phyloP scores from a whole-genome alignment of 495 filamentous ascomycete genomes.

The Sabuloglossum arenarium region DNA sequence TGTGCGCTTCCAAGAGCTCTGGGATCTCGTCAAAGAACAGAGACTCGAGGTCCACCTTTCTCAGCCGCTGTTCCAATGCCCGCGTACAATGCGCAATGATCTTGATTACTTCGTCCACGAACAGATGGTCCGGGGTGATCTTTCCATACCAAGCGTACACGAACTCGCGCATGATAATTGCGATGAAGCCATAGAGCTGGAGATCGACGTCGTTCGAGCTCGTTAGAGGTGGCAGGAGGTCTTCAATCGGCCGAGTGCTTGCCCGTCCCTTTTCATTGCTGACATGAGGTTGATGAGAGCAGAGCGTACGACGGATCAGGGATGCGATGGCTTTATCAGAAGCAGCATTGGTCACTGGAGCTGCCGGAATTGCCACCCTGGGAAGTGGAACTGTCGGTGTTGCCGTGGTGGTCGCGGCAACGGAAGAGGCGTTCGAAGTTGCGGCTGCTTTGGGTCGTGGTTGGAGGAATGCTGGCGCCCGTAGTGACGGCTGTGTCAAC shows the following conservation, averaged over 20 bases:
- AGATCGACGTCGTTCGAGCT: constrained; percentile 81
- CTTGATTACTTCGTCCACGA: constrained; percentile 69
- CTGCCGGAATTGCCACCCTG: constrained; percentile 11
- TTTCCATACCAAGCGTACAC: constrained; percentile 82
- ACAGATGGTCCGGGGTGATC: constrained; percentile 72
- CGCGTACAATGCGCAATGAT: constrained; percentile 80
- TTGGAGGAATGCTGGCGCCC: constrained; percentile 27
- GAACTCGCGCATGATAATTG: constrained; percentile 71
- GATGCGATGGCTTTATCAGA: constrained; percentile 34
- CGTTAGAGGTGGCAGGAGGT: constrained; percentile 74
- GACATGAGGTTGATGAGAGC: constrained; percentile 25
- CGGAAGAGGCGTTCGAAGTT: constrained; percentile 20
- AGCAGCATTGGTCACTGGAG: constrained; percentile 14
- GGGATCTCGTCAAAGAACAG: constrained; percentile 80
- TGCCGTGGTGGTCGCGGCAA: constrained; percentile 16
- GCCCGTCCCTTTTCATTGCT: constrained; percentile 17
- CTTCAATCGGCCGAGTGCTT: constrained; percentile 39
- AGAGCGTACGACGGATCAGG: constrained; percentile 47
- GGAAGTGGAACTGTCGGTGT: constrained; percentile 15
- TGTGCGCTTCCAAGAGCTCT: constrained; percentile 56
- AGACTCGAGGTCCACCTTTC: constrained; percentile 61
- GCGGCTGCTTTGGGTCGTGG: constrained; percentile 26
- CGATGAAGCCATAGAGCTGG: constrained; percentile 78
- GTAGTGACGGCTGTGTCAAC: constrained; percentile 13
- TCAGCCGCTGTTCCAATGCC: constrained; percentile 63